Percentiles rank a stretch among this genome's conserved stretches.
Conservation (phyloP, 2,329 filamentous ascomycete genomes). For the Ophiostoma perfectum region DNA sequence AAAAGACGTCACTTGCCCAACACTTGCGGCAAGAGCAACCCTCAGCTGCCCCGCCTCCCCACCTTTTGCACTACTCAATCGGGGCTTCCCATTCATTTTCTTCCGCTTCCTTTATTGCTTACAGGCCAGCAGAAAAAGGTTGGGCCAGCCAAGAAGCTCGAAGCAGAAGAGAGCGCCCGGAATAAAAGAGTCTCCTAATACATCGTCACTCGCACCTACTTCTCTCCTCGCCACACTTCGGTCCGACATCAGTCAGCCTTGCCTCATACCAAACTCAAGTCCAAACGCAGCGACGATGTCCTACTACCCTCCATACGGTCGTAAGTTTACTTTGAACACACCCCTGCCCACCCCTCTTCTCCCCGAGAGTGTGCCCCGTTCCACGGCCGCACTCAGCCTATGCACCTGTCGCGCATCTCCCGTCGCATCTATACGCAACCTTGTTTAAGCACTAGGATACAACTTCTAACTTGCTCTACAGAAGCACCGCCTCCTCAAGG, state of each 20-base stretch:
- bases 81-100: background rate
- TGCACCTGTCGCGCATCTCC: background rate
- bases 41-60: constrained; percentile 14
- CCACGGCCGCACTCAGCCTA: background rate
- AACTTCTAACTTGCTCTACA: background rate
- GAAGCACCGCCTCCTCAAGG: constrained; percentile 30
- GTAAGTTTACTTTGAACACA: constrained; percentile 29
- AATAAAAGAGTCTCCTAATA: background rate
- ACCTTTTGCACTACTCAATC: background rate
- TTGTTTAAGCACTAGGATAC: background rate
- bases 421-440: background rate
- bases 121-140: background rate
- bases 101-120: background rate
- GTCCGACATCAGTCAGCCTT: background rate
- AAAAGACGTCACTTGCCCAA: constrained; percentile 4
- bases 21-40: background rate
- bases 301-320: constrained; percentile 37
- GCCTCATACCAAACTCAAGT: background rate
- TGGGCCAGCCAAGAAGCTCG: constrained; percentile 2
- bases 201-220: background rate
- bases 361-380: background rate
- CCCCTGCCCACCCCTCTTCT: background rate
- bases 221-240: background rate
- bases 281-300: constrained; percentile 31
- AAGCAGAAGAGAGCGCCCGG: background rate